Conservation (phyloP, 2,329 filamentous ascomycete species). For the Aspergillus arachidicola region DNA sequence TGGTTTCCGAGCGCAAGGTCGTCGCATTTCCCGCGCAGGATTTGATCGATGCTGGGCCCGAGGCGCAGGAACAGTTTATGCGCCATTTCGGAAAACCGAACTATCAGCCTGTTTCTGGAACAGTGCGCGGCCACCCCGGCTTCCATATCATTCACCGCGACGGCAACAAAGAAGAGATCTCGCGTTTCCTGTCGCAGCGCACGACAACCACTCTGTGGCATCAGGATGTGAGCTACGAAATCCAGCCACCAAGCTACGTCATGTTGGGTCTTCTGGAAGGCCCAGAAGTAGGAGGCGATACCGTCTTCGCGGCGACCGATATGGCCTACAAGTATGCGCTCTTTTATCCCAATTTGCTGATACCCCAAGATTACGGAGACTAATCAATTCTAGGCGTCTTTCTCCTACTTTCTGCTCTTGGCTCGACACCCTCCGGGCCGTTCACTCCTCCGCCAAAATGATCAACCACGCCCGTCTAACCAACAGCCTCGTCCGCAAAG, state of each 20-base stretch:
- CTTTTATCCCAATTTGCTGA: no score
- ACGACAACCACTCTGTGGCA: constrained; percentile 53
- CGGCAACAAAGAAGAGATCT: constrained; percentile 47
- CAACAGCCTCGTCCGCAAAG: constrained; percentile 48
- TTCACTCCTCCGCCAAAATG: constrained; percentile 49
- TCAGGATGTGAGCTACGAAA: constrained; percentile 53
- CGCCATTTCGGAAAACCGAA: constrained; percentile 50
- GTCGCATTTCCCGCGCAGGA: constrained; percentile 57
- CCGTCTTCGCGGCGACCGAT: constrained; percentile 49
- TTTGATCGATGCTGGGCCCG: constrained; percentile 49
- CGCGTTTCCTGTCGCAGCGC: constrained; percentile 45
- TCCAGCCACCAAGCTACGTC: constrained; percentile 51
- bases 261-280: constrained; percentile 53
- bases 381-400: constrained; percentile 38
- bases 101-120: constrained; percentile 49
- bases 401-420: constrained; percentile 52
- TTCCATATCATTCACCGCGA: constrained; percentile 52
- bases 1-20: constrained; percentile 68
- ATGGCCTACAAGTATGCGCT: constrained; percentile 47
- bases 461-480: constrained; percentile 45
- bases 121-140: constrained; percentile 44
- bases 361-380: background rate
- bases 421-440: constrained; percentile 37
- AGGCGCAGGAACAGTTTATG: constrained; percentile 48
- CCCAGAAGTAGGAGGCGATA: constrained; percentile 54